These are phyloP conservation scores for Terfezia boudieri DNA, from an alignment of 495 filamentous ascomycete species.

Conservation along the genomic window DNA sequence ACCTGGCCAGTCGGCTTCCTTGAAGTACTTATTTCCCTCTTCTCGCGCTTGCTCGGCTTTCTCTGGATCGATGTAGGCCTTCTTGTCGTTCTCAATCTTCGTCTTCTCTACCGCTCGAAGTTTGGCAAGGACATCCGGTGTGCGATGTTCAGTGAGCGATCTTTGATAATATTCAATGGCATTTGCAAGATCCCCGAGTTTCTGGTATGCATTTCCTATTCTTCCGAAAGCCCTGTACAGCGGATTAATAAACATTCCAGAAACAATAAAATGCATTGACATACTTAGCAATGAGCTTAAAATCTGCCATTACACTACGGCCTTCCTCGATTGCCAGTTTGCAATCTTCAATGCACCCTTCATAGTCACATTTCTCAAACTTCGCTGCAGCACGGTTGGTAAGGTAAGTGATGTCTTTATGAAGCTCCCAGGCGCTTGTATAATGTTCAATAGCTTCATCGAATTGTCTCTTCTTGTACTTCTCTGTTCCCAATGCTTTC, in stretches of 20 bases:
- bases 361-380: constrained; percentile 86
- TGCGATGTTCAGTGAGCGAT: constrained; percentile 89
- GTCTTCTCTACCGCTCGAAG: constrained; percentile 81
- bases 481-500: constrained; percentile 81
- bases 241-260: constrained; percentile 5
- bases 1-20: constrained; percentile 85
- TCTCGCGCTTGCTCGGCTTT: constrained; percentile 93
- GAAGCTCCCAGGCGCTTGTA: constrained; percentile 73
- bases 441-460: constrained; percentile 92
- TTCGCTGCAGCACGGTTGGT: constrained; percentile 90
- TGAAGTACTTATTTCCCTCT: constrained; percentile 87
- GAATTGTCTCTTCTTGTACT: constrained; percentile 94
- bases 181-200: constrained; percentile 50
- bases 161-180: constrained; percentile 84
- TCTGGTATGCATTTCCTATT: constrained; percentile 80
- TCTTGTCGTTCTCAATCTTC: constrained; percentile 51
- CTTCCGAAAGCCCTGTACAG: constrained; percentile 49
- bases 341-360: constrained; percentile 67
- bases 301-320: constrained; percentile 67
- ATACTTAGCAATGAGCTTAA: constrained; percentile 89
- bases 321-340: constrained; percentile 77
- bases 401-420: constrained; percentile 93
- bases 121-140: constrained; percentile 79
- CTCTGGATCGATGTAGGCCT: constrained; percentile 67
- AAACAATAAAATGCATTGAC: background rate